These are phyloP conservation scores for Triticum dicoccoides DNA, from an alignment of 176 grass and related monocot genomes.

Conservation along the genomic window DNA sequence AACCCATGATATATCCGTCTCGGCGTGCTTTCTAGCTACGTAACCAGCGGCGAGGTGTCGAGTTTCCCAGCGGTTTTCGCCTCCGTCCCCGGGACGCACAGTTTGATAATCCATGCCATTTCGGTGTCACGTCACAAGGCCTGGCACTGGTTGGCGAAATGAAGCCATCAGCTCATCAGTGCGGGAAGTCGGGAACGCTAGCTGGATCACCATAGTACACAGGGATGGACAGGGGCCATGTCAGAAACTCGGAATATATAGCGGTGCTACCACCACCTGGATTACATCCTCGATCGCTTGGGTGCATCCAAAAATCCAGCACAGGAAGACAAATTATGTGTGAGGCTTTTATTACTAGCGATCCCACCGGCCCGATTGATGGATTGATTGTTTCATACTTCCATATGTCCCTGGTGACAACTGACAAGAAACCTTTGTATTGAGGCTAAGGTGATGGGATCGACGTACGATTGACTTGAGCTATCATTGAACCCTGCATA, in stretches of 20 bases:
- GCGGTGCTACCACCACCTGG: too few species aligned
- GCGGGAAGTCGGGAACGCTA: neutral
- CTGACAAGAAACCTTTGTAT: constrained; percentile 7
- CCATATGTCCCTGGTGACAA: neutral
- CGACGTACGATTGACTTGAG: neutral
- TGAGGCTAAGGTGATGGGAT: neutral
- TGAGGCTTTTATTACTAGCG: neutral
- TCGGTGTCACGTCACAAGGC: neutral
- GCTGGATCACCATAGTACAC: neutral
- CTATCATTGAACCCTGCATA: neutral
- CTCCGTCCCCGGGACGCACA: neutral
- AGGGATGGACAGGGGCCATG: neutral
- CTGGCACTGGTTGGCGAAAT: constrained; percentile 17
- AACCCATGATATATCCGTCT: neutral
- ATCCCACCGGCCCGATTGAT: neutral
- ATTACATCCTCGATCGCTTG: too few species aligned
- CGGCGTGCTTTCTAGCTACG: neutral
- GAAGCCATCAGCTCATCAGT: neutral
- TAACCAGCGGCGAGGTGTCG: constrained; percentile 9
- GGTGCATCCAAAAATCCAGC: neutral
- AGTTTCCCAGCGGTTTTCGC: neutral
- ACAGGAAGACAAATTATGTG: neutral
- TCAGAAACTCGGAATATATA: too few species aligned
- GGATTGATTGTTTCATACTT: constrained; percentile 23
- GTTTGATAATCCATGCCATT: neutral